Evolutionary conservation across 2,329 filamentous ascomycete species (phyloP).

Genomic region (Escovopsis sp.): DNA sequence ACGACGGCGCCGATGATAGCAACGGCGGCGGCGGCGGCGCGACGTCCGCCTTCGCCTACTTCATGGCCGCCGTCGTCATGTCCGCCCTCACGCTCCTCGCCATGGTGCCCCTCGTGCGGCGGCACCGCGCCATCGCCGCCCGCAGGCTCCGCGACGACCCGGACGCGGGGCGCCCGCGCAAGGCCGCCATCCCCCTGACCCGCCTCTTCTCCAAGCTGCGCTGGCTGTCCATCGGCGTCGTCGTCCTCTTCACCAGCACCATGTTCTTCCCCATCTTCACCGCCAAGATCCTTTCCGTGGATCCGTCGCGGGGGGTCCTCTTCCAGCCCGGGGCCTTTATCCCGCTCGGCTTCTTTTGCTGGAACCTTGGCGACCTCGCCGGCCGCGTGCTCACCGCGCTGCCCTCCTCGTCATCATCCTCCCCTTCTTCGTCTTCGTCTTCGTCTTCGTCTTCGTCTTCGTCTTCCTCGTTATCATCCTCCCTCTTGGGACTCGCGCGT

Average conservation of each 20-base stretch:
- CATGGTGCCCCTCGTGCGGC: conserved; percentile 57
- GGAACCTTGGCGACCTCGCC: conserved; percentile 77
- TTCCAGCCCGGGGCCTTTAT: conserved; percentile 70
- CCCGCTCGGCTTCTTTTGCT: conserved; percentile 77
- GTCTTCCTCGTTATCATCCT: too few relatives aligned
- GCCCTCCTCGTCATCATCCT: conserved; percentile 25
- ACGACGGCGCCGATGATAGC: not conserved
- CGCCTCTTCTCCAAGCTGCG: conserved; percentile 62
- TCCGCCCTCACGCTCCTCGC: conserved; percentile 55
- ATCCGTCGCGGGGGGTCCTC: conserved; percentile 32
- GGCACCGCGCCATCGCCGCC: conserved; percentile 40
- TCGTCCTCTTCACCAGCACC: conserved; percentile 65
- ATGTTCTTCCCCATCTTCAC: conserved; percentile 98
- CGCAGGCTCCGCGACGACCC: conserved; percentile 32
- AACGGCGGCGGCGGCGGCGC: conserved; percentile 9
- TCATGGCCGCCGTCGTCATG: conserved; percentile 70
- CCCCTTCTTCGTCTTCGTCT: too few relatives aligned
- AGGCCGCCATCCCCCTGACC: conserved; percentile 39
- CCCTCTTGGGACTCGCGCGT: conserved; percentile 29
- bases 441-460: too few relatives aligned
- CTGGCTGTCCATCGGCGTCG: conserved; percentile 64
- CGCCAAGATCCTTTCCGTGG: conserved; percentile 39
- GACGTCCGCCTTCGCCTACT: conserved; percentile 73
- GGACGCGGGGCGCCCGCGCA: conserved; percentile 36
- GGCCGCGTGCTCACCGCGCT: conserved; percentile 56